Base-by-base conservation (phyloP, 2,329 filamentous ascomycete species). In the Ophiostoma populinum region DNA sequence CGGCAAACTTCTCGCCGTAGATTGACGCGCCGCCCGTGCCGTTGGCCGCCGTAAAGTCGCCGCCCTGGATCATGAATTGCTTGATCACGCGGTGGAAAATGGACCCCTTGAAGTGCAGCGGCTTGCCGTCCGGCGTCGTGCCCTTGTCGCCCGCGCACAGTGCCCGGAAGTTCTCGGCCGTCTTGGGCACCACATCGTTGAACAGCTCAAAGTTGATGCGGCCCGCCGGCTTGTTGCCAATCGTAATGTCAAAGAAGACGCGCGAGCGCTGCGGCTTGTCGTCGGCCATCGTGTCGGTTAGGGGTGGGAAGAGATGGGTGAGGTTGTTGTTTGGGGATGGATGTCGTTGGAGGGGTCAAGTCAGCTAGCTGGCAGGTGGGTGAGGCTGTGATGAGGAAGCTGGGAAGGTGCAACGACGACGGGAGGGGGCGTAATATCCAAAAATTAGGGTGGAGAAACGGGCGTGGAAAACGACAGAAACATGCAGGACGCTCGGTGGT, bases 1-100 rank as follows among this genome's bases (percentile, higher is more conserved):
- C 87, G 49, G 82, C 80, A 49, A 98, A 98, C 62, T 94, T 95
- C 55, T 80, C 80, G 51, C 87, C 87, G 53, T 95, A 98, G 57
- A 98, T 95, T 44, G 80, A 90, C 63, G 95, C 90, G 51, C 87
- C 87, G 44, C 87, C 87, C 18, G 87, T 95, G 45, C 87, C 90
- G 54, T 95, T 87, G 54, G 83, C 83, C 37, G 73, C 76, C 32
- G 87, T 98, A 56, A 98, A 98, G 57, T 95, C 90, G 58, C 90
- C 87, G 52, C 90, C 86, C 62, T 94, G 80, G 51, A 94, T 90
- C 87, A 98, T 95, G 61, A 98, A 98, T 50, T 81, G 72, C 67
- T 94, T 94, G 63, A 98, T 98, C 44, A 98, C 80, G 34, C 87
- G 80, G 65, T 98, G 87, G 67, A 98, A 95, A 47, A 63, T 65